phyloP scores from a whole-genome alignment of 805 yeast genomes.

The Hanseniaspora valbyensis region DNA sequence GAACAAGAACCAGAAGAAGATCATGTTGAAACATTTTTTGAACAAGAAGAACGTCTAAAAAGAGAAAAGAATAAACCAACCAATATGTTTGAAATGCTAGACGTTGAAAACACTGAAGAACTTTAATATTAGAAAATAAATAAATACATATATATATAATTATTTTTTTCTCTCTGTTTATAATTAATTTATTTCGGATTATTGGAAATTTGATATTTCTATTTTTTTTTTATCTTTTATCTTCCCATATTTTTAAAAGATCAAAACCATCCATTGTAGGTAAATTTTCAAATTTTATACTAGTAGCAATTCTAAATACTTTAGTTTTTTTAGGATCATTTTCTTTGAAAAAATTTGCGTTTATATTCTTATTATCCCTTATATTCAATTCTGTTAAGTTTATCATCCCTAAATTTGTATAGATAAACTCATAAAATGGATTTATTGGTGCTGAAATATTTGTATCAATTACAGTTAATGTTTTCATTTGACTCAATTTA shows the following conservation, averaged over 20 bases:
- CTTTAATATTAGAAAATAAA: background rate
- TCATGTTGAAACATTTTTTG: slow-evolving; percentile 14
- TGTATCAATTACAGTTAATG: slow-evolving; percentile 1
- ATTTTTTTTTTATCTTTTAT: slow-evolving; percentile 33
- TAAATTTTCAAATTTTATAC: slow-evolving; percentile 83
- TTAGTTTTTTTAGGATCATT: background rate
- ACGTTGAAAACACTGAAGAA: slow-evolving; percentile 1
- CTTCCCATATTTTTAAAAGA: slow-evolving; percentile 78
- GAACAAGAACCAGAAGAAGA: slow-evolving; percentile 3
- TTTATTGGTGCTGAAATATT: slow-evolving; percentile 6
- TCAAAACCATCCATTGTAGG: slow-evolving; percentile 87
- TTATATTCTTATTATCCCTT: slow-evolving; percentile 2
- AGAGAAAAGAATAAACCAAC: slow-evolving; percentile 3
- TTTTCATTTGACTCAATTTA: background rate
- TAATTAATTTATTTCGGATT: background rate
- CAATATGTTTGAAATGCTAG: slow-evolving; percentile 8
- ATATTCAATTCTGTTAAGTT: slow-evolving; percentile 10
- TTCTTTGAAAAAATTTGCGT: background rate
- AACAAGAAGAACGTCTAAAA: slow-evolving; percentile 11
- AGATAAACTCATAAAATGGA: slow-evolving; percentile 3
- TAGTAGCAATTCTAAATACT: slow-evolving; percentile 86
- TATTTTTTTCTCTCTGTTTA: too few relatives aligned
- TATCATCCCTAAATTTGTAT: background rate
- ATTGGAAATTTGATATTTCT: too few relatives aligned
- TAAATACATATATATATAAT: background rate